Evolutionary conservation across 371 early-diverging fungal species (phyloP).

Genomic region (Capillidium heterosporum): DNA sequence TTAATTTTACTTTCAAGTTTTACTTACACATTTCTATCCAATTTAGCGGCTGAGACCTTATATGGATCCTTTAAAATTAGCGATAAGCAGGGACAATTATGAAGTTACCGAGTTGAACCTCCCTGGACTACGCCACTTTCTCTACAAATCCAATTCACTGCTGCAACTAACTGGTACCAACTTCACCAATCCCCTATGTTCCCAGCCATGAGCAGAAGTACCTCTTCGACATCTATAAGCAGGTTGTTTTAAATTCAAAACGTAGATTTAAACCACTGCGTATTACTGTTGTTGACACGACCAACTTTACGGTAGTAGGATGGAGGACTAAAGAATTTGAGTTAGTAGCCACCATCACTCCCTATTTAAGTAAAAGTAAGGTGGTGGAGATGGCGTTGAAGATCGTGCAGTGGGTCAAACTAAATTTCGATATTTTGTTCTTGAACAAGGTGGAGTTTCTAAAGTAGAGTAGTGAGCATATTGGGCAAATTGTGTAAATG

Average conservation of each 20-base stretch:
- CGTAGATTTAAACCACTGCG: not conserved
- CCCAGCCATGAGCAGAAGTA: not conserved
- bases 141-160: not conserved
- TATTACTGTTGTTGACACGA: not conserved
- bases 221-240: too few relatives aligned
- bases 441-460: too few relatives aligned
- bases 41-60: too few relatives aligned
- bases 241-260: not conserved
- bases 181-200: not conserved
- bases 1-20: not conserved
- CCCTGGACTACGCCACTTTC: constrained; percentile 2
- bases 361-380: not conserved
- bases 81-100: not conserved
- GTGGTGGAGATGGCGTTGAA: not conserved
- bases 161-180: not conserved
- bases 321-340: constrained; percentile 1
- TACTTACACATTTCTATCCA: not conserved
- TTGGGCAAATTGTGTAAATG: too few relatives aligned
- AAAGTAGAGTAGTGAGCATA: too few relatives aligned
- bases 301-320: not conserved
- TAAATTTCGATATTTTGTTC: too few relatives aligned
- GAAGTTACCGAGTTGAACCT: not conserved
- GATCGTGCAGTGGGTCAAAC: not conserved
- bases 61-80: not conserved
- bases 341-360: not conserved